phyloP scores from a whole-genome alignment of 768 basidiomycete species.

The Pulveroboletus ravenelii region DNA sequence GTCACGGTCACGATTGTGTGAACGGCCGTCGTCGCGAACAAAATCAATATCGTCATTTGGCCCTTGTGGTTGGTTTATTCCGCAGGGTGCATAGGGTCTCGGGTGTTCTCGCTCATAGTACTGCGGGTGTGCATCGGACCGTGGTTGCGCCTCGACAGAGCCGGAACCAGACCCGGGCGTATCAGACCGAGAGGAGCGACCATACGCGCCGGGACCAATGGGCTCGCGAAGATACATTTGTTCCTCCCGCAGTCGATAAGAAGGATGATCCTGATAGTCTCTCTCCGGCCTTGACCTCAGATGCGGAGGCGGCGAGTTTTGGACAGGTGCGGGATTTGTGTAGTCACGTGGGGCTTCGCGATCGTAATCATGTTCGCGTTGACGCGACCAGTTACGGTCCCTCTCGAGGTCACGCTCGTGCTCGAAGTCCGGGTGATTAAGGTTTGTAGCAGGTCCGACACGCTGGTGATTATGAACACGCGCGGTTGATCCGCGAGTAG shows the following conservation, averaged over 20 bases:
- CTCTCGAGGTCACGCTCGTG: slow-evolving; percentile 45
- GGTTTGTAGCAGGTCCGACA: slow-evolving; percentile 55
- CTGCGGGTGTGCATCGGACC: slow-evolving; percentile 44
- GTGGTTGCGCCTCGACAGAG: slow-evolving; percentile 44
- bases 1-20: slow-evolving; percentile 23
- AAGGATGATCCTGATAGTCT: slow-evolving; percentile 28
- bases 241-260: slow-evolving; percentile 29
- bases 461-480: slow-evolving; percentile 52
- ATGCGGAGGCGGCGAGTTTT: slow-evolving; percentile 41
- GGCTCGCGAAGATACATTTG: slow-evolving; percentile 29
- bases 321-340: slow-evolving; percentile 24
- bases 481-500: slow-evolving; percentile 31
- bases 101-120: slow-evolving; percentile 48
- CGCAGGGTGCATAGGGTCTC: slow-evolving; percentile 48
- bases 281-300: slow-evolving; percentile 35
- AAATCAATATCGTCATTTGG: slow-evolving; percentile 47
- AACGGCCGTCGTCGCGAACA: slow-evolving; percentile 50
- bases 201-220: slow-evolving; percentile 27
- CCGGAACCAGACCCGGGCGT: slow-evolving; percentile 56
- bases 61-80: slow-evolving; percentile 37
- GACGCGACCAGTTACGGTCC: slow-evolving; percentile 36
- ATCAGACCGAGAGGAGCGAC: slow-evolving; percentile 48
- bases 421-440: slow-evolving; percentile 38
- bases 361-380: slow-evolving; percentile 42
- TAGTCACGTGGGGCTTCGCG: slow-evolving; percentile 33